phyloP scores from a whole-genome alignment of 1,139 yeast genomes.

The Pichia sp. region DNA sequence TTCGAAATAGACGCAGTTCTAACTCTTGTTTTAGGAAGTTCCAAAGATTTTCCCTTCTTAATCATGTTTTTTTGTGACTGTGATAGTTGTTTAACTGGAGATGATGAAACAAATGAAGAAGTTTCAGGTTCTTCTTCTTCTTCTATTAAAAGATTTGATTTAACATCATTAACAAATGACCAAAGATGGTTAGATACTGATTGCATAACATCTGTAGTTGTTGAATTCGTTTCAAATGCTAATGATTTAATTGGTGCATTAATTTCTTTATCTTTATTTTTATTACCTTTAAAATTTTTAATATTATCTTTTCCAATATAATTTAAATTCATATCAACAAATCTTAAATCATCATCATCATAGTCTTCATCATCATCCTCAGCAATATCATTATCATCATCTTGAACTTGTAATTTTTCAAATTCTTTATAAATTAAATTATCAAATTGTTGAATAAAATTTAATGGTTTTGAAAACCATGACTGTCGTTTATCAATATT shows the following conservation, averaged over 20 bases:
- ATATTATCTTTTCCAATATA: too few species aligned
- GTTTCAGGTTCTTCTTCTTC: conserved; percentile 5
- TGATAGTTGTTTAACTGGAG: neutral
- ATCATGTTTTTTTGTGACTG: too few species aligned
- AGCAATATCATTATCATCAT: too few species aligned
- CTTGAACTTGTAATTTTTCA: conserved; percentile 41
- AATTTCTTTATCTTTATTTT: conserved; percentile 14
- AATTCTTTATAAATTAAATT: conserved; percentile 60
- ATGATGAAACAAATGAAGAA: conserved; percentile 3
- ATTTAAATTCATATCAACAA: conserved; percentile 2
- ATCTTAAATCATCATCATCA: neutral
- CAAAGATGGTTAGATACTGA: conserved; percentile 29
- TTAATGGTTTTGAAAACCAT: conserved; percentile 49
- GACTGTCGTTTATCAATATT: conserved; percentile 26
- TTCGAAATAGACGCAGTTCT: conserved; percentile 27
- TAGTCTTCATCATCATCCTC: conserved; percentile 12
- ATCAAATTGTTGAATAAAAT: conserved; percentile 62
- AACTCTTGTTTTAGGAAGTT: conserved; percentile 8
- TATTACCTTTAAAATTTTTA: neutral
- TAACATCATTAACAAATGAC: conserved; percentile 31
- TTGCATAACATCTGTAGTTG: conserved; percentile 24
- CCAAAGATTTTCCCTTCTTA: too few species aligned
- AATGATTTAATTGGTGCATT: conserved; percentile 23
- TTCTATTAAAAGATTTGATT: conserved; percentile 22
- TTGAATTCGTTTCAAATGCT: conserved; percentile 14